Conservation (phyloP, 2,329 filamentous ascomycete genomes). For the Cadophora sp. region DNA sequence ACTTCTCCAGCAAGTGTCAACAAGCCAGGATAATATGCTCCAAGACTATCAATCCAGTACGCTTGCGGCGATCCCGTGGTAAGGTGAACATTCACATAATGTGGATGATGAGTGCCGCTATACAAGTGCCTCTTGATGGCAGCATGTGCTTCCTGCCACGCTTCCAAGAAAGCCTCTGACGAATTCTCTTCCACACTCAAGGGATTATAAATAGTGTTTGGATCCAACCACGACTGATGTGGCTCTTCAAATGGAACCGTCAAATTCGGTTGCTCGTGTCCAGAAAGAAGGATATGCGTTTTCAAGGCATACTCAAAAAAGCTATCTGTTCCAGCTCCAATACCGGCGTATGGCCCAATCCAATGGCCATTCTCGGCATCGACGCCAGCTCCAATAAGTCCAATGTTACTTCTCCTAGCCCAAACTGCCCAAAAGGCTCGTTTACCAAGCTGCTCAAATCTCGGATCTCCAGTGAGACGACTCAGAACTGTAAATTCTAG, state of each 20-base stretch:
- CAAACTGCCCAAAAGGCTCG: constrained; percentile 98
- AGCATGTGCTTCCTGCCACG: constrained; percentile 85
- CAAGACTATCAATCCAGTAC: constrained; percentile 95
- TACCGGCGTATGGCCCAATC: constrained; percentile 89
- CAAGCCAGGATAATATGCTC: constrained; percentile 92
- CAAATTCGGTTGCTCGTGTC: constrained; percentile 65
- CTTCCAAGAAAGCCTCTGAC: constrained; percentile 77
- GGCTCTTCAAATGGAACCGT: constrained; percentile 39
- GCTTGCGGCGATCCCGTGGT: constrained; percentile 86
- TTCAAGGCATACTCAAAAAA: constrained; percentile 99
- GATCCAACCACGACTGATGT: constrained; percentile 60
- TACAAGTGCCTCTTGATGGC: constrained; percentile 94
- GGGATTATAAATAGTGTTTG: constrained; percentile 66
- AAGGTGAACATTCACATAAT: constrained; percentile 91
- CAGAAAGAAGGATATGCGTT: constrained; percentile 87
- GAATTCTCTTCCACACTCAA: constrained; percentile 71
- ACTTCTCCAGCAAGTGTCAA: constrained; percentile 86
- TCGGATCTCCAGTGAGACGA: constrained; percentile 80
- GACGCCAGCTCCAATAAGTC: constrained; percentile 88
- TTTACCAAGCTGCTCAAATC: constrained; percentile 92
- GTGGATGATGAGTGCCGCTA: constrained; percentile 82
- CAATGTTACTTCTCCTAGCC: constrained; percentile 82
- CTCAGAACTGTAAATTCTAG: constrained; percentile 93
- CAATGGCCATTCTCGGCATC: constrained; percentile 91
- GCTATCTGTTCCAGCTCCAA: constrained; percentile 95